Percentiles rank a stretch among this genome's conserved stretches.
Evolutionary conservation across 2,329 filamentous ascomycete genomes (phyloP).

Genomic region (Didymosphaeria variabile): DNA sequence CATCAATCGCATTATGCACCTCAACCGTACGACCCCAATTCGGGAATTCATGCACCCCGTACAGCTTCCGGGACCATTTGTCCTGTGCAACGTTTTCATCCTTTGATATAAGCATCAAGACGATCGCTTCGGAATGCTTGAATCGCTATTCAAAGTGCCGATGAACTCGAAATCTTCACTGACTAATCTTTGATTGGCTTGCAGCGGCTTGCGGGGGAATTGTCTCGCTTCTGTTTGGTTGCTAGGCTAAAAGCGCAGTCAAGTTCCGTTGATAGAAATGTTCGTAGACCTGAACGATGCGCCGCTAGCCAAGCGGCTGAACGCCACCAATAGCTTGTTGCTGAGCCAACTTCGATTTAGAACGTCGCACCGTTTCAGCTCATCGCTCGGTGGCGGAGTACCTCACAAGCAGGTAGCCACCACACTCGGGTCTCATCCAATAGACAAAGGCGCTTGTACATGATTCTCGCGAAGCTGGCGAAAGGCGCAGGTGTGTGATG

Average conservation of each 20-base stretch:
- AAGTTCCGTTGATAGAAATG: neutral
- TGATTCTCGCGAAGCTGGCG: neutral
- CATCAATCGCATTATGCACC: too few relatives aligned
- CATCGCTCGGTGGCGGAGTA: neutral
- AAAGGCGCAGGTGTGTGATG: neutral
- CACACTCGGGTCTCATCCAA: neutral
- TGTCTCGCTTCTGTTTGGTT: neutral
- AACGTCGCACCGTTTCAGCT: neutral
- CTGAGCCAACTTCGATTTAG: slow-evolving; percentile 5
- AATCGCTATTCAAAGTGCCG: too few relatives aligned
- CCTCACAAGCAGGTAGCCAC: neutral
- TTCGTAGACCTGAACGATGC: neutral
- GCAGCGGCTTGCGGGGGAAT: too few relatives aligned
- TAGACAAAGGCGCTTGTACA: neutral
- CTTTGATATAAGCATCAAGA: neutral
- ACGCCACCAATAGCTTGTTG: slow-evolving; percentile 6
- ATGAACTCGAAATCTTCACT: too few relatives aligned
- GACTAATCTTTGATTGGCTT: too few relatives aligned
- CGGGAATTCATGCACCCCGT: neutral
- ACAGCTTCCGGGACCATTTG: neutral
- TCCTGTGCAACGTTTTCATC: neutral
- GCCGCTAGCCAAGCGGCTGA: neutral
- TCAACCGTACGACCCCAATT: neutral
- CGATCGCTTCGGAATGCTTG: neutral
- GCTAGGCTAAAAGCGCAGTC: neutral